These are phyloP conservation scores for Lizonia empirigonia DNA, from an alignment of 2,329 filamentous ascomycete genomes.

Conservation along the genomic window DNA sequence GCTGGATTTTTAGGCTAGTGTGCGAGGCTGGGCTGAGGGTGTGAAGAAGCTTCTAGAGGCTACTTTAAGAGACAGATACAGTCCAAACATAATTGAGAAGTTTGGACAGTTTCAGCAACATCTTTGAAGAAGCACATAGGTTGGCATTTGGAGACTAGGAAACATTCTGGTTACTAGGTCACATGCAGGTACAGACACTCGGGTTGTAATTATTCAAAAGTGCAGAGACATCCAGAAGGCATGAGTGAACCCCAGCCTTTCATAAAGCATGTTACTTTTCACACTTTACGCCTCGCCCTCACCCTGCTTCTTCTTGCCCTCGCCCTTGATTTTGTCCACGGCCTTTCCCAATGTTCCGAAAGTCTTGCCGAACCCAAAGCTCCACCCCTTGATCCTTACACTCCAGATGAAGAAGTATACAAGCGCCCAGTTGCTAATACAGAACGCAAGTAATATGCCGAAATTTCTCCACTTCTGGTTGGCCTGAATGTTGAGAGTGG, in stretches of 20 bases:
- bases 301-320: slow-evolving; percentile 18
- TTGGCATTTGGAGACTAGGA: too few relatives aligned
- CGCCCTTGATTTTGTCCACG: slow-evolving; percentile 24
- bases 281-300: slow-evolving; percentile 2
- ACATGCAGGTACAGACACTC: too few relatives aligned
- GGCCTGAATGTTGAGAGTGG: slow-evolving; percentile 60
- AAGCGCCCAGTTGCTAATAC: slow-evolving; percentile 71
- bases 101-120: too few relatives aligned
- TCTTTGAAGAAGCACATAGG: too few relatives aligned
- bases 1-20: too few relatives aligned
- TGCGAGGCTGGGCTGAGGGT: too few relatives aligned
- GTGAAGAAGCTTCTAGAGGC: too few relatives aligned
- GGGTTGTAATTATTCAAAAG: too few relatives aligned
- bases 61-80: too few relatives aligned
- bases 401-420: slow-evolving; percentile 81
- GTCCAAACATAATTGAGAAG: too few relatives aligned
- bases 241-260: not conserved
- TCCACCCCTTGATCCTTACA: slow-evolving; percentile 72
- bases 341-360: slow-evolving; percentile 56
- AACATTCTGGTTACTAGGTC: too few relatives aligned
- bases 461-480: slow-evolving; percentile 74
- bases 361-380: slow-evolving; percentile 67
- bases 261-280: not conserved
- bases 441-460: slow-evolving; percentile 74
- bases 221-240: too few relatives aligned